Evolutionary conservation across 768 basidiomycete genomes (phyloP).

Genomic region (Erythrobasidium yunnanense): DNA sequence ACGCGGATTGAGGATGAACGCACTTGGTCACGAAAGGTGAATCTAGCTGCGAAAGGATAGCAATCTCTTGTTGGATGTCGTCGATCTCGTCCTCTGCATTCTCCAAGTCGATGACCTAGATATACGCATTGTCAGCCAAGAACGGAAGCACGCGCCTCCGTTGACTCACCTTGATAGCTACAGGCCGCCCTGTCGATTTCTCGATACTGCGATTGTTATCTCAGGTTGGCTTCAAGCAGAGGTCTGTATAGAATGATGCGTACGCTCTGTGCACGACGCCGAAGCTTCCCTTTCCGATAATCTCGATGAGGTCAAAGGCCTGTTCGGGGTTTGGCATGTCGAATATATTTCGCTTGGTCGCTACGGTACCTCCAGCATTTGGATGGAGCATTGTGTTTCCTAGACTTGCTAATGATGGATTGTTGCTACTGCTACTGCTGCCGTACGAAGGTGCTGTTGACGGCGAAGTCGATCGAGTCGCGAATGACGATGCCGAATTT

Average conservation of each 20-base stretch:
- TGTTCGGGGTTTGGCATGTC: conserved; percentile 24
- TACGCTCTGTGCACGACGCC: conserved; percentile 20
- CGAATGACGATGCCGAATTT: neutral
- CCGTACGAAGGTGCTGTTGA: neutral
- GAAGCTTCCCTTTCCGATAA: conserved; percentile 18
- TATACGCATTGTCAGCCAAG: neutral
- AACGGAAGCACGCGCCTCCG: neutral
- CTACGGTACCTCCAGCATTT: neutral
- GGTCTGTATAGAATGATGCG: neutral
- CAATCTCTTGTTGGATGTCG: conserved; percentile 97
- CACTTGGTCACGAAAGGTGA: conserved; percentile 92
- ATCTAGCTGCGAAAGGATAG: conserved; percentile 91
- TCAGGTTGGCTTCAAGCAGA: conserved; percentile 88
- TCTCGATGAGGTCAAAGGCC: conserved; percentile 15
- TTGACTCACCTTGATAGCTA: conserved; percentile 68
- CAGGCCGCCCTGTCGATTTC: conserved; percentile 86
- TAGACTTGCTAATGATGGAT: no score
- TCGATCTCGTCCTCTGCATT: conserved; percentile 99
- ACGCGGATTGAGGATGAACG: conserved; percentile 43
- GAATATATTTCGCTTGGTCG: neutral
- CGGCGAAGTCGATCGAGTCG: neutral
- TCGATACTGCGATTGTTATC: conserved; percentile 57
- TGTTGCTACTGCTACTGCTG: neutral
- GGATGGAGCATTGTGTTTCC: no score
- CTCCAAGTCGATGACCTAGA: conserved; percentile 85